Base-by-base conservation (phyloP, 2,329 filamentous ascomycete genomes). In the Fusarium sp. region DNA sequence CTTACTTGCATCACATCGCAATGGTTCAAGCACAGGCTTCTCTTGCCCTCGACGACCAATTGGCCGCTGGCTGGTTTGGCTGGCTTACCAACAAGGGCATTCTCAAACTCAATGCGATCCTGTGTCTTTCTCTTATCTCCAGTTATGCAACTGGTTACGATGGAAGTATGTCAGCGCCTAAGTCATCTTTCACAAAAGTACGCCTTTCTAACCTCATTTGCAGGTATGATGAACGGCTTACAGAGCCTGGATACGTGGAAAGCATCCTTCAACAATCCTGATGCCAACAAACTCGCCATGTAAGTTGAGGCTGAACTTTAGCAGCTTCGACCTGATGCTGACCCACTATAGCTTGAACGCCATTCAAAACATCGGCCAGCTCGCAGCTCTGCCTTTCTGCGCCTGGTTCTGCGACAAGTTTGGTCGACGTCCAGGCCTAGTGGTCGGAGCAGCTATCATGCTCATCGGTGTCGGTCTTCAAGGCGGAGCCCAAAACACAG, bases 11-110 rank as follows among this genome's bases (percentile, higher is more conserved):
- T 9, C 23, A 9, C 25, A 9, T 45, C 58, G 40, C 20, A n/a
- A 61, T 61, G 58, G 58, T 43, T 45, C 55, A 60, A n/a, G n/a
- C 45, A 60, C 58, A 61, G 33, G 45, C 58, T 37, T 23, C 58
- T 31, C 58, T 61, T 35, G 58, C 58, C 8, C 33, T 61, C 15
- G 55, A 61, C 15, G 56, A 61, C 27, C 58, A 61, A n/a, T 36
- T 61, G 25, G 55, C 55, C 29, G 18, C 55, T 29, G 58, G 58
- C 25, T 61, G 55, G 58, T 60, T 61, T 33, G 46, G 58, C 21
- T 61, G 58, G 58, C 2, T 61, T 4, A 45, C 25, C 5, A 61
- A 61, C 13, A 61, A 61, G 39, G 58, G 58, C 2, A 61, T 61
- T 1, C 20, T 61, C 25, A 61, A 61, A 36, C 58, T 61, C 33